These are phyloP conservation scores for Conringia planisiliqua DNA, from an alignment of 345 rosid species.

Conservation along the genomic window DNA sequence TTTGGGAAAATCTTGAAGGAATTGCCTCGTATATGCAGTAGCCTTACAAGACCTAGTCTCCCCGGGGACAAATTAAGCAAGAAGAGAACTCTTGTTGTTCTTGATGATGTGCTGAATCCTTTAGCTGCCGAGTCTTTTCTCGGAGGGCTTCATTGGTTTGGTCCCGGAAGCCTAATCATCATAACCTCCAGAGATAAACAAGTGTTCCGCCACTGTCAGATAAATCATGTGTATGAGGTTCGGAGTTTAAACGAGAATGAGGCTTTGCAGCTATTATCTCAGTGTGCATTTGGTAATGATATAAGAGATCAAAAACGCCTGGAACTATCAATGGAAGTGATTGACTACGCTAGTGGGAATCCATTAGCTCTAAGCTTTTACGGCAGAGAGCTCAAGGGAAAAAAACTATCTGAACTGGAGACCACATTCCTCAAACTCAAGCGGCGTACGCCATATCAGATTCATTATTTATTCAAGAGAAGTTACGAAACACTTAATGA, in stretches of 20 bases:
- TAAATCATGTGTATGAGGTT: not conserved
- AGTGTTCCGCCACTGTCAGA: not conserved
- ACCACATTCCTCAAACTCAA: not conserved
- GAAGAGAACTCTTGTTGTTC: constrained; percentile 23
- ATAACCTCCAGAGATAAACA: constrained; percentile 16
- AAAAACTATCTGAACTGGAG: not conserved
- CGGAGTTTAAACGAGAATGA: not conserved
- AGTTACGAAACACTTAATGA: constrained; percentile 11
- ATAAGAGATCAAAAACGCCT: not conserved
- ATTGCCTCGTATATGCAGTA: constrained; percentile 5
- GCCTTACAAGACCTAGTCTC: constrained; percentile 1
- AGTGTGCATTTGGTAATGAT: not conserved
- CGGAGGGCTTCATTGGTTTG: not conserved
- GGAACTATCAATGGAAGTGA: not conserved
- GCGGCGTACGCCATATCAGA: not conserved
- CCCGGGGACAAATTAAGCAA: not conserved
- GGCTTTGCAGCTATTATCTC: constrained; percentile 5
- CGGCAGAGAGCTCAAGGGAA: not conserved
- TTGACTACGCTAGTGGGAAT: constrained; percentile 8
- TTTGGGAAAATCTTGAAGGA: not conserved
- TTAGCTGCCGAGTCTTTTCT: constrained; percentile 5
- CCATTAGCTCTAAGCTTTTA: constrained; percentile 31
- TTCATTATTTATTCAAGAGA: not conserved
- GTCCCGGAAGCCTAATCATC: constrained; percentile 14
- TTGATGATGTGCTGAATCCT: constrained; percentile 13